Conservation (phyloP, 352 stramenopile genomes). For the Phytophthora niederhauseri region DNA sequence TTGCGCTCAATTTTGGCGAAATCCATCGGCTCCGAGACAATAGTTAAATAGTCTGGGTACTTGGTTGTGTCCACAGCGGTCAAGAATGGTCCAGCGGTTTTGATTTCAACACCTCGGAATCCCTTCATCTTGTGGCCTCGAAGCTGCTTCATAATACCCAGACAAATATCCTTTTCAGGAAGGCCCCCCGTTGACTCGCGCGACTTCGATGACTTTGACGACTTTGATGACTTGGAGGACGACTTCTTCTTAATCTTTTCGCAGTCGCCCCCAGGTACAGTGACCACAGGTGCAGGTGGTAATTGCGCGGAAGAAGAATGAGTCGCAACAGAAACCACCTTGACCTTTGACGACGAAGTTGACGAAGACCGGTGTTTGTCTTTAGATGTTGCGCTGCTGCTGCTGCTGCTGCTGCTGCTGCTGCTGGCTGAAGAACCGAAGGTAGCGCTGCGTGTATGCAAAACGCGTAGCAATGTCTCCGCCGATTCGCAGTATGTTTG, state of each 20-base stretch:
- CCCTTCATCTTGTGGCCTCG: slow-evolving; percentile 87
- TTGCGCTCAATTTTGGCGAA: slow-evolving; percentile 90
- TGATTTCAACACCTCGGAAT: slow-evolving; percentile 81
- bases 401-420: slow-evolving; percentile 39
- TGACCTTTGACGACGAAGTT: slow-evolving; percentile 37
- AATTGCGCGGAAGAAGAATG: slow-evolving; percentile 18
- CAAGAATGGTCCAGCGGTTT: slow-evolving; percentile 80
- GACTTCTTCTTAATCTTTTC: slow-evolving; percentile 44
- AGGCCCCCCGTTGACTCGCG: slow-evolving; percentile 47
- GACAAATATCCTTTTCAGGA: slow-evolving; percentile 66
- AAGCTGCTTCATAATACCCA: slow-evolving; percentile 77
- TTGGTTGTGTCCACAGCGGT: slow-evolving; percentile 88
- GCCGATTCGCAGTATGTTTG: slow-evolving; percentile 83
- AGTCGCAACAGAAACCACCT: slow-evolving; percentile 18
- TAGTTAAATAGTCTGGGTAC: slow-evolving; percentile 82
- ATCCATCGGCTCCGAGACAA: slow-evolving; percentile 87
- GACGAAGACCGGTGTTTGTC: slow-evolving; percentile 50
- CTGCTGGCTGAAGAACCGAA: slow-evolving; percentile 43
- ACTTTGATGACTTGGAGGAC: slow-evolving; percentile 45
- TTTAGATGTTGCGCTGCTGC: slow-evolving; percentile 37
- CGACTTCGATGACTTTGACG: slow-evolving; percentile 43
- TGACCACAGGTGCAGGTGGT: slow-evolving; percentile 8
- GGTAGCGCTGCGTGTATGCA: slow-evolving; percentile 54
- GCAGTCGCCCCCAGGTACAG: slow-evolving; percentile 18
- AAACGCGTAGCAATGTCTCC: slow-evolving; percentile 54